Conservation (phyloP, 2,329 filamentous ascomycete species). For the Microsporum ferrugineum region DNA sequence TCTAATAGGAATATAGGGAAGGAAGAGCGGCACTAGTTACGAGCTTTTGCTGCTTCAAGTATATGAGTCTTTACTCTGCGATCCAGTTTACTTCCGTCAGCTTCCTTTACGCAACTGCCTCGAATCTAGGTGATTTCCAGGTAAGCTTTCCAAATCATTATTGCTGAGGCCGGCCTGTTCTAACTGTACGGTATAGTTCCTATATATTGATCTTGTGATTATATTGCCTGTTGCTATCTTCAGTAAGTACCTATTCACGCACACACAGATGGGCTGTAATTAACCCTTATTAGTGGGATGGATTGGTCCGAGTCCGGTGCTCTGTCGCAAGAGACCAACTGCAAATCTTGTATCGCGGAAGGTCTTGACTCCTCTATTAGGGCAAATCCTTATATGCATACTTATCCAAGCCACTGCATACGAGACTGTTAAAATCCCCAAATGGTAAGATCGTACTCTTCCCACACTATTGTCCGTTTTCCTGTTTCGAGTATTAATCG, state of each 20-base stretch:
- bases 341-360: conserved; percentile 87
- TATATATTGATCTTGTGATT: conserved; percentile 85
- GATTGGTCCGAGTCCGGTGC: conserved; percentile 67
- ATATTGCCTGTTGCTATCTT: conserved; percentile 96
- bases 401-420: conserved; percentile 64
- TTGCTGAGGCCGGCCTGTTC: not conserved
- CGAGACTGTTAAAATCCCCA: conserved; percentile 60
- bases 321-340: conserved; percentile 77
- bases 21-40: conserved; percentile 92
- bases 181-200: conserved; percentile 45
- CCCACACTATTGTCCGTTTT: not conserved
- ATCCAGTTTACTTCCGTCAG: conserved; percentile 97
- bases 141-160: conserved; percentile 27
- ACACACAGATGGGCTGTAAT: not conserved
- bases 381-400: conserved; percentile 75
- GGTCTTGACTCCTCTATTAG: conserved; percentile 76
- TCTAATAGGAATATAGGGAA: conserved; percentile 47
- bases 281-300: conserved; percentile 59
- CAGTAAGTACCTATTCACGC: conserved; percentile 42
- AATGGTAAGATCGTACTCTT: conserved; percentile 50
- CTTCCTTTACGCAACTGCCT: conserved; percentile 87
- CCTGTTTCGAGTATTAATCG: not conserved
- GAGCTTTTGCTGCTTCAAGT: conserved; percentile 99
- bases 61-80: conserved; percentile 98
- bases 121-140: conserved; percentile 93